Evolutionary conservation across 169 alveolate genomes (phyloP), one percentile per base, ranked within the genome.

Genomic region (Babesia bigemina): DNA sequence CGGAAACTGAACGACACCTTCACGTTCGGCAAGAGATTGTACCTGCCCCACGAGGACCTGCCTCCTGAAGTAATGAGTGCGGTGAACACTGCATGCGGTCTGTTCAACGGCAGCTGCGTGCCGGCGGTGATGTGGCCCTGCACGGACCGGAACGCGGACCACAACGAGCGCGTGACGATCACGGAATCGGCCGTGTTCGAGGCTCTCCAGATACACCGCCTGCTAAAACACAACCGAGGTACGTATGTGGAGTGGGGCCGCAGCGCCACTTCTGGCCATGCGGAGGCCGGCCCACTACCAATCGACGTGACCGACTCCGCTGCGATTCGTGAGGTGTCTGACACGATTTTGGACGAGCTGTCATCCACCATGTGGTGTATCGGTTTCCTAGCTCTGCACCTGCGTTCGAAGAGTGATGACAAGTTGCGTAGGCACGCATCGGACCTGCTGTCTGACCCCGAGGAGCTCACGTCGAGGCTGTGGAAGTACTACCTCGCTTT

Each of bases 101-200:
- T 66, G 3, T 75, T 75, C 70, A 75, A 75, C 47, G 75, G 78
- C 24, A 52, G 66, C 36, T 48, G 70, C 28, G 60, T 75, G 24
- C 77, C 84, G 17, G 39, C 53, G 29, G 84, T 75, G 17, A 63
- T 75, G 76, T 75, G 84, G 84, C 84, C 84, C 0, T 55, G 61
- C 50, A 56, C 58, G 42, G 84, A 75, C 52, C 39, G 26, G 33
- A n/a, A 21, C n/a, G 29, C 29, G 24, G 29, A n/a, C 57, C 56
- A 67, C 36, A 53, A 50, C 19, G 76, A 50, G 66, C 76, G 76
- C 26, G 76, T 67, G 9, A 52, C 56, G 56, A 50, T 75, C 11
- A 44, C 19, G 61, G 78, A 75, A 0, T 75, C 84, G 26, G 63
- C 59, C 36, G 53, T 75, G 36, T 75, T 75, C 42, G 84, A 75